Conservation (phyloP, 257 asterid genomes). For the Solanum pinnatisectum region DNA sequence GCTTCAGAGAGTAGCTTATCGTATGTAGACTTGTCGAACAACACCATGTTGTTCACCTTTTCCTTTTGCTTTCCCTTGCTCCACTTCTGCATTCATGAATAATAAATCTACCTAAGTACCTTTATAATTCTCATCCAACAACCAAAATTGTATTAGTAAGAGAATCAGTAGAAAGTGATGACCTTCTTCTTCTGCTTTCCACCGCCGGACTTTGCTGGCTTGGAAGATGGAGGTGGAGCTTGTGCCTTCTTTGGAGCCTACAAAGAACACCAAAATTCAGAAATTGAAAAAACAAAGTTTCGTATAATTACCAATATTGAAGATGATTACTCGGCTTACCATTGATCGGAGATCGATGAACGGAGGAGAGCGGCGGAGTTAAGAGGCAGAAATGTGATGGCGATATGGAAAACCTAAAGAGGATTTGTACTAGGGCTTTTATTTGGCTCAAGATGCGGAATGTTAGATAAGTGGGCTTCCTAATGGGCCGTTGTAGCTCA, state of each 20-base stretch:
- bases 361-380: background rate
- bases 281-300: background rate
- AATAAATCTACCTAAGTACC: background rate
- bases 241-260: conserved; percentile 96
- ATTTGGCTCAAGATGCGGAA: background rate
- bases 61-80: conserved; percentile 96
- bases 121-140: background rate
- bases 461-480: background rate
- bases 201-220: conserved; percentile 88
- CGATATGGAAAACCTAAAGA: background rate
- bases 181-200: conserved; percentile 99
- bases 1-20: conserved; percentile 81
- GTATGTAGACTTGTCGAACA: conserved; percentile 73
- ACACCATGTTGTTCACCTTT: conserved; percentile 94
- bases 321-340: background rate
- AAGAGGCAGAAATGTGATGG: background rate
- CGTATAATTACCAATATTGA: background rate
- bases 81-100: conserved; percentile 47
- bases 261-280: background rate
- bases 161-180: background rate
- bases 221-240: conserved; percentile 87
- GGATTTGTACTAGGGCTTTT: background rate
- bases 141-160: background rate
- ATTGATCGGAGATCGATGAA: background rate
- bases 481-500: background rate